These are phyloP conservation scores for Pseudoscleropodium purum DNA, from an alignment of 225 moss, liverwort and hornwort species.

Conservation along the genomic window DNA sequence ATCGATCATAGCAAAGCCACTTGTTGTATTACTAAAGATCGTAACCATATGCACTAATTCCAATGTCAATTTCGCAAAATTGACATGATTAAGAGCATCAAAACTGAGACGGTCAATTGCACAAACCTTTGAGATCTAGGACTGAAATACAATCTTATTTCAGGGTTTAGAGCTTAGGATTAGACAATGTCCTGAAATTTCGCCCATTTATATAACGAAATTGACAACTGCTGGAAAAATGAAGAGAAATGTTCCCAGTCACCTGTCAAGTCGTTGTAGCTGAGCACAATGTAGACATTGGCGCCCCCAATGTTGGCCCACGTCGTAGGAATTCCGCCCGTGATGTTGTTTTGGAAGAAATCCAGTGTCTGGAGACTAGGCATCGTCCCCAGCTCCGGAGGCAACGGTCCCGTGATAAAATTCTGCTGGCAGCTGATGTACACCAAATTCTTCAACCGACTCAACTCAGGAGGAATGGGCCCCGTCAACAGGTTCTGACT, in stretches of 20 bases:
- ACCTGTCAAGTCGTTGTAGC: conserved; percentile 5
- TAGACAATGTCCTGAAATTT: not conserved
- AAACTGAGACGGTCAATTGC: not conserved
- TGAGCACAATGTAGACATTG: not conserved
- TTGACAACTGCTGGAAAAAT: not conserved
- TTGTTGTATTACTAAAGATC: not conserved
- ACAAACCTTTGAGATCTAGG: not conserved
- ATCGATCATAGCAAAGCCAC: not conserved
- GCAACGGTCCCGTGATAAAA: not conserved
- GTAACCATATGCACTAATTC: not conserved
- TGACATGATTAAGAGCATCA: not conserved
- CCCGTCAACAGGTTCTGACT: not conserved
- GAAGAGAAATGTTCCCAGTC: not conserved
- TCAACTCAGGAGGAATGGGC: not conserved
- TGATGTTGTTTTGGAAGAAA: not conserved
- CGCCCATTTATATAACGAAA: too few relatives aligned
- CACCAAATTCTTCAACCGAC: not conserved
- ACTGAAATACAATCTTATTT: not conserved
- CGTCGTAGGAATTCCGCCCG: not conserved
- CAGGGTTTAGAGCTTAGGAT: not conserved
- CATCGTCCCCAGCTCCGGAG: not conserved
- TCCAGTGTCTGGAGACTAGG: not conserved
- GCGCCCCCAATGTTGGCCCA: not conserved
- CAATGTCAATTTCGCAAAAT: not conserved
- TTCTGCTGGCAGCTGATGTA: not conserved